Percentiles rank a stretch among this genome's conserved stretches.
These are phyloP conservation scores for Suillus discolor DNA, from an alignment of 768 basidiomycete species.

Conservation along the genomic window DNA sequence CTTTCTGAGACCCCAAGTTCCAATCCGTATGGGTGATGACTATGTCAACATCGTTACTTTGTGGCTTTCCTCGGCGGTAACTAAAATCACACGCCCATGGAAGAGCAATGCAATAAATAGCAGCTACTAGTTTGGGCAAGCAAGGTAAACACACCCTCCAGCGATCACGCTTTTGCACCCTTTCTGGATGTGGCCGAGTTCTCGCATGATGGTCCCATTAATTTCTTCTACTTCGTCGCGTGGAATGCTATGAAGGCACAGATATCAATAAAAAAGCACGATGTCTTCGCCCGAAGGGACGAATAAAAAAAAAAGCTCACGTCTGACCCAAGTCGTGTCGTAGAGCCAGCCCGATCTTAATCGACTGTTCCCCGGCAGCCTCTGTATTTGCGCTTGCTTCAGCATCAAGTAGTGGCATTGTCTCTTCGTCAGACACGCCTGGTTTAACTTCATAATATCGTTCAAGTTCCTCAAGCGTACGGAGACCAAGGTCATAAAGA, in stretches of 20 bases:
- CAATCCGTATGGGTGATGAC: constrained; percentile 75
- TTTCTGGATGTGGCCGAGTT: constrained; percentile 60
- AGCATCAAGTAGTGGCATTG: constrained; percentile 24
- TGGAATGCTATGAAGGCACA: constrained; percentile 55
- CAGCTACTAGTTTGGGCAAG: background rate
- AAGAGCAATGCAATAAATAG: background rate
- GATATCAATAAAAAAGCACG: background rate
- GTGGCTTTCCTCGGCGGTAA: constrained; percentile 80
- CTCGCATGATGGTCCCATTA: constrained; percentile 62
- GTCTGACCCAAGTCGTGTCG: constrained; percentile 55
- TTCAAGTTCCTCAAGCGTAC: constrained; percentile 70
- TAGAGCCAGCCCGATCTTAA: constrained; percentile 62
- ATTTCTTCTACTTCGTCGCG: constrained; percentile 81
- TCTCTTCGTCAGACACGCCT: constrained; percentile 38
- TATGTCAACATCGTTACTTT: constrained; percentile 89
- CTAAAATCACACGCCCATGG: constrained; percentile 38
- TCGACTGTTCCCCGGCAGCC: constrained; percentile 39
- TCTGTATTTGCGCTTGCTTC: constrained; percentile 24
- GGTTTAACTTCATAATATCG: constrained; percentile 50
- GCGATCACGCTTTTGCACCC: constrained; percentile 78
- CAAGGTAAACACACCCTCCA: constrained; percentile 63
- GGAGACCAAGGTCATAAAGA: constrained; percentile 65
- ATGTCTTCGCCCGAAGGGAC: background rate
- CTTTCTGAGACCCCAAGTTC: constrained; percentile 42
- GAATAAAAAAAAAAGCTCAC: constrained; percentile 30